These are phyloP conservation scores for Canavalia ensiformis DNA, from an alignment of 306 rosid genomes.

Conservation along the genomic window DNA sequence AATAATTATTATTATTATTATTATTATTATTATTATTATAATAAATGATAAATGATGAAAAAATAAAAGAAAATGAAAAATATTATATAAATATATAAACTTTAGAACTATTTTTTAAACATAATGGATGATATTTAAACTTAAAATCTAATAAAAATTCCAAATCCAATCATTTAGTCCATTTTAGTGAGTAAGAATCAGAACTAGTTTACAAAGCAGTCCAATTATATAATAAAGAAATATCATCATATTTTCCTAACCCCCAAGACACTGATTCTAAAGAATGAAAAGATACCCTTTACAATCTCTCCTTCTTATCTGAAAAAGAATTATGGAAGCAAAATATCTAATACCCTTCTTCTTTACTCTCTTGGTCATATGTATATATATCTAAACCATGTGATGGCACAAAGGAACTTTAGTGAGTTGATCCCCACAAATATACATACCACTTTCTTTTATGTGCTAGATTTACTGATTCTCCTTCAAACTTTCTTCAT, in stretches of 20 bases:
- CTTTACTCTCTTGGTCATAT: slow-evolving; percentile 30
- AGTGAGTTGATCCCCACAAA: slow-evolving; percentile 42
- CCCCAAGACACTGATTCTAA: slow-evolving; percentile 52
- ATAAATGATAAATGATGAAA: too few species aligned
- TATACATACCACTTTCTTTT: neutral
- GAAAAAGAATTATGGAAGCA: neutral
- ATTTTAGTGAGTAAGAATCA: too few species aligned
- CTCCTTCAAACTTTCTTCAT: neutral
- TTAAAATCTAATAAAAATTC: too few species aligned
- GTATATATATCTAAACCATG: slow-evolving; percentile 44
- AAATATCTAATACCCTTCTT: slow-evolving; percentile 4
- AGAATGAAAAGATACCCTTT: slow-evolving; percentile 62
- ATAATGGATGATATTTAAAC: too few species aligned
- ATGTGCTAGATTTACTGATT: slow-evolving; percentile 44
- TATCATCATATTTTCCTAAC: slow-evolving; percentile 50
- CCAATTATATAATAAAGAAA: slow-evolving; percentile 30
- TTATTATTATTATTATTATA: too few species aligned
- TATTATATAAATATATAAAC: too few species aligned
- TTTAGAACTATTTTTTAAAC: too few species aligned
- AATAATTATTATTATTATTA: too few species aligned
- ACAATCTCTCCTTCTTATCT: slow-evolving; percentile 49
- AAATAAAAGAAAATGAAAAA: too few species aligned
- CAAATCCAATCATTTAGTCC: too few species aligned
- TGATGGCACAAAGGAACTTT: slow-evolving; percentile 48
- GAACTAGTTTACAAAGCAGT: neutral